Evolutionary conservation across 179 eudicot species (phyloP).

Genomic region (Amaranthus tricolor): DNA sequence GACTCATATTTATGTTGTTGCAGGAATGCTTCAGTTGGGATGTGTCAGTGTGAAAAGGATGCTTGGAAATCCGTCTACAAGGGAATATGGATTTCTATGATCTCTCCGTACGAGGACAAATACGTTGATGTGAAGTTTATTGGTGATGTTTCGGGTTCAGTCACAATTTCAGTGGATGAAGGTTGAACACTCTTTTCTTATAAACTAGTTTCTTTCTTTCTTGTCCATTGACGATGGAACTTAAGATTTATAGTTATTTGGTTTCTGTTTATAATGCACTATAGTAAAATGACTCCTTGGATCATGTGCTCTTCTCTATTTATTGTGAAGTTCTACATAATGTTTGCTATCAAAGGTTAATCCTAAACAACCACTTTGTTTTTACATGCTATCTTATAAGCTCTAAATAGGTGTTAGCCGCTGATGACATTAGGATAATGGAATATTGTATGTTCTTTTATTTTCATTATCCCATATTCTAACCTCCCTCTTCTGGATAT

Average conservation of each 20-base stretch:
- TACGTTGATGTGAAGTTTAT: slow-evolving; percentile 74
- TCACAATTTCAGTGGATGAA: slow-evolving; percentile 59
- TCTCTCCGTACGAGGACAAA: slow-evolving; percentile 80
- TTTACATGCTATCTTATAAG: too few species aligned
- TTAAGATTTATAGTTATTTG: too few species aligned
- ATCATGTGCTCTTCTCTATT: too few species aligned
- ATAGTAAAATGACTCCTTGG: too few species aligned
- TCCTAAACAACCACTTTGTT: too few species aligned
- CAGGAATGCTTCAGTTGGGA: slow-evolving; percentile 77
- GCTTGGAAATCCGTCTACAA: slow-evolving; percentile 69
- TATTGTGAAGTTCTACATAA: too few species aligned
- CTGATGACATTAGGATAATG: too few species aligned
- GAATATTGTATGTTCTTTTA: too few species aligned
- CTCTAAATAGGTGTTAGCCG: too few species aligned
- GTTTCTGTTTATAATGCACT: too few species aligned
- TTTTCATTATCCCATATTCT: not conserved
- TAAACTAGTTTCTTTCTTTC: not conserved
- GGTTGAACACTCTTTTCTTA: slow-evolving; percentile 39
- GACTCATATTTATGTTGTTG: slow-evolving; percentile 11
- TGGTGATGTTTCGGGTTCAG: slow-evolving; percentile 66
- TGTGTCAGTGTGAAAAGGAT: slow-evolving; percentile 81
- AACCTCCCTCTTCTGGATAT: not conserved
- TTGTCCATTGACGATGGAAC: not conserved
- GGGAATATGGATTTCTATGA: slow-evolving; percentile 65
- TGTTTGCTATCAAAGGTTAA: too few species aligned